phyloP scores from a whole-genome alignment of 306 rosid genomes.

The Dalbergia oliveri region DNA sequence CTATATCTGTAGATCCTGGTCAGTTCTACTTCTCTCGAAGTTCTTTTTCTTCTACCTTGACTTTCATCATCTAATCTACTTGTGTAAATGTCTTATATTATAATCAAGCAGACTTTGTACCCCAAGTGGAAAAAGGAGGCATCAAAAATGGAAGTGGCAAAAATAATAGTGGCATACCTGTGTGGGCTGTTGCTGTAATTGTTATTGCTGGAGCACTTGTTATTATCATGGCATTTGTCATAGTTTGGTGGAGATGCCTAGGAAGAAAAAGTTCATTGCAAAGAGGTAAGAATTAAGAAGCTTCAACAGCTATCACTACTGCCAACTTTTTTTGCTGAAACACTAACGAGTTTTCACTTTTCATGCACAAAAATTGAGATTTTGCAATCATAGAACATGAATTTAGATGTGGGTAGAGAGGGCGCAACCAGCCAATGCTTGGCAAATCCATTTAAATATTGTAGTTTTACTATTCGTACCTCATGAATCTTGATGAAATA shows the following conservation, averaged over 20 bases:
- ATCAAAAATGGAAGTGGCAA: slow-evolving; percentile 5
- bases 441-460: no score
- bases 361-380: background rate
- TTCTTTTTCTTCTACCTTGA: background rate
- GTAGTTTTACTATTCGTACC: background rate
- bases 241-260: slow-evolving; percentile 46
- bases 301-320: background rate
- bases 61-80: background rate
- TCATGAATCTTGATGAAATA: background rate
- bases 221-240: slow-evolving; percentile 31
- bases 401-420: background rate
- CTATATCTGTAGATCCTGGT: slow-evolving; percentile 67
- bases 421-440: no score
- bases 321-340: background rate
- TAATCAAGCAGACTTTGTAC: slow-evolving; percentile 46
- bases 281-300: slow-evolving; percentile 42
- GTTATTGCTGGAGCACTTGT: slow-evolving; percentile 48
- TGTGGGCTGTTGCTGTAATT: slow-evolving; percentile 40
- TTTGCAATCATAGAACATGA: background rate
- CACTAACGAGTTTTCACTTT: background rate
- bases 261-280: slow-evolving; percentile 40
- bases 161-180: slow-evolving; percentile 19
- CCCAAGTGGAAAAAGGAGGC: slow-evolving; percentile 29
- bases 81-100: background rate
- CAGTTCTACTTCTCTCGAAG: slow-evolving; percentile 24